phyloP scores from a whole-genome alignment of 2,329 filamentous ascomycete species.

The Aspergillus sp. region DNA sequence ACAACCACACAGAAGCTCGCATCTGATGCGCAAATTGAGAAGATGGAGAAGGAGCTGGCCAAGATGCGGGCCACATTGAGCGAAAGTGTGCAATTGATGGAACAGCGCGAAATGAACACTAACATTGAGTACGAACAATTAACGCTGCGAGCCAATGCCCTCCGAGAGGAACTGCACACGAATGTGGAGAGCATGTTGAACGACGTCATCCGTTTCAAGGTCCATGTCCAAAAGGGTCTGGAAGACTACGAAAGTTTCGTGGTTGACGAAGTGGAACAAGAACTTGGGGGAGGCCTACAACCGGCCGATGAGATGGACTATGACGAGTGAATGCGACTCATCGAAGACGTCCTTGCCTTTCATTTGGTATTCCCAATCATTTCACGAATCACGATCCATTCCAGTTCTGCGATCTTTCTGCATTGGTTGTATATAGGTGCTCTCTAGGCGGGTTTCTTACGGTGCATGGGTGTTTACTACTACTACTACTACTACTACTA shows the following conservation, averaged over 20 bases:
- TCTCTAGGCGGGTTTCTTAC: neutral
- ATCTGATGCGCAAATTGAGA: conserved; percentile 90
- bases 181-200: conserved; percentile 94
- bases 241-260: conserved; percentile 95
- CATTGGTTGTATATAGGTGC: neutral
- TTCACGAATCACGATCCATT: conserved; percentile 4
- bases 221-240: conserved; percentile 85
- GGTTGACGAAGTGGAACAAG: conserved; percentile 83
- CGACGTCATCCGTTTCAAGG: conserved; percentile 97
- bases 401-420: neutral
- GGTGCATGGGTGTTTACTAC: neutral
- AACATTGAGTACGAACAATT: conserved; percentile 95
- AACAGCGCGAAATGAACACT: conserved; percentile 92
- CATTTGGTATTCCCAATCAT: conserved; percentile 5
- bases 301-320: conserved; percentile 25
- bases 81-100: conserved; percentile 84
- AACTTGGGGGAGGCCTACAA: conserved; percentile 55
- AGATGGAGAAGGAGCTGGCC: conserved; percentile 96
- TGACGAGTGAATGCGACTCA: conserved; percentile 5
- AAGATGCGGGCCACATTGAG: conserved; percentile 79
- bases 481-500: neutral
- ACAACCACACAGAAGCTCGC: conserved; percentile 81
- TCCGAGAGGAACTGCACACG: conserved; percentile 96
- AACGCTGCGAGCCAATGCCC: conserved; percentile 70
- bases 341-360: neutral